Base-by-base conservation (phyloP, 495 filamentous ascomycete species). In the Aspergillus bertholletiae region DNA sequence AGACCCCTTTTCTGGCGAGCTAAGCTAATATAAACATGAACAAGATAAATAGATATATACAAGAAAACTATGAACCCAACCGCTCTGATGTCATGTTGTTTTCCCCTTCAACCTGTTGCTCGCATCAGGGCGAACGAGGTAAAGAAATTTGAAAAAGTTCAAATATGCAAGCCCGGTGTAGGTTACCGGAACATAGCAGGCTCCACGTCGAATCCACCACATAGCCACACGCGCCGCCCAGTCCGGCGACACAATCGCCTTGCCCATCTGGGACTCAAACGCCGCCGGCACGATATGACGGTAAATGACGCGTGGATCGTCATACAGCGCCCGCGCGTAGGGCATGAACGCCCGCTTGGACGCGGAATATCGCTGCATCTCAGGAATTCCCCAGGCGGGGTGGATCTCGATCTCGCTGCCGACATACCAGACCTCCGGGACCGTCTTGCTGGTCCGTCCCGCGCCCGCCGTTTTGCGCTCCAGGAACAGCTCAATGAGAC, bases 341-440 rank as follows among this genome's bases (percentile, higher is more conserved):
- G 59, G 59, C 12, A 62, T 24, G 21, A 62, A 62, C 12, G 35
- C 35, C 15, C 52, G 48, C 27, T 54, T 53, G 1, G 59, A 55
- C 7, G 35, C 49, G 9, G 27, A 46, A 48, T 46, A 56, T 3
- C 53, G 55, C 18, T 56, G 48, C 30, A 57, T 32, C 6, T 51
- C 21, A 5, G 32, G 1, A 37, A 23, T 46, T 11, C 52, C 55
- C 24, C 39, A 46, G 0, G 55, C 44, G 13, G 53, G 49, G 21
- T 44, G 53, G 6, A 57, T 0, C 40, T 62, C 59, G 15, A 53
- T 27, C 32, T 58, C 55, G 50, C 59, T 56, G 21, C 52, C 55
- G 6, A 62, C 30, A 39, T 62, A 58, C 59, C 59, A 62, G 8
- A 62, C 41, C 40, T 62, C 59, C 1, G 59, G 59, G 11, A 62